These are phyloP conservation scores for Colletotrichum sp. DNA, from an alignment of 2,329 filamentous ascomycete species.

Conservation along the genomic window DNA sequence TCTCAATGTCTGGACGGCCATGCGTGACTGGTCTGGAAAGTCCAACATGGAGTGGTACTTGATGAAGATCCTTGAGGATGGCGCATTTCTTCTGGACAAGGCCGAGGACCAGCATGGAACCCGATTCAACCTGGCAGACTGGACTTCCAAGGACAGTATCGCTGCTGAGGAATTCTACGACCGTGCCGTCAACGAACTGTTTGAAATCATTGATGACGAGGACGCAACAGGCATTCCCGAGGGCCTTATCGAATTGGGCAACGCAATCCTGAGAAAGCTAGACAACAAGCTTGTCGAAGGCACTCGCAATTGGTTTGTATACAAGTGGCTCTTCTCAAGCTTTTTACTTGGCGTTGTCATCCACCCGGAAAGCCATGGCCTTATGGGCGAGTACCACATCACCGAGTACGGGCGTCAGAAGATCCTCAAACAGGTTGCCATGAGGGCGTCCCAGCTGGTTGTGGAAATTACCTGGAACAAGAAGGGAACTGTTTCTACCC, in stretches of 20 bases:
- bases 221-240: conserved; percentile 86
- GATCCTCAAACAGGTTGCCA: conserved; percentile 79
- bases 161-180: conserved; percentile 90
- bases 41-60: conserved; percentile 92
- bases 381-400: conserved; percentile 90
- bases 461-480: conserved; percentile 77
- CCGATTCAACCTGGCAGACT: conserved; percentile 73
- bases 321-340: conserved; percentile 89
- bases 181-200: conserved; percentile 78
- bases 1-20: conserved; percentile 84
- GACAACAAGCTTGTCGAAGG: conserved; percentile 74
- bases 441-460: conserved; percentile 79
- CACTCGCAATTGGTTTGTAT: conserved; percentile 84
- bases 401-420: conserved; percentile 89
- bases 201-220: conserved; percentile 85
- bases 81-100: conserved; percentile 87
- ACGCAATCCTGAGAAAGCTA: conserved; percentile 80
- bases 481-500: conserved; percentile 66
- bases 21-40: conserved; percentile 89
- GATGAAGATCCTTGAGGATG: conserved; percentile 92
- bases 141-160: conserved; percentile 80
- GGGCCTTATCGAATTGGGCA: conserved; percentile 82
- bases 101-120: conserved; percentile 79
- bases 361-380: conserved; percentile 81
- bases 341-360: conserved; percentile 86